These are phyloP conservation scores for Kalmusia sp. DNA, from an alignment of 2,329 filamentous ascomycete genomes.

Conservation along the genomic window DNA sequence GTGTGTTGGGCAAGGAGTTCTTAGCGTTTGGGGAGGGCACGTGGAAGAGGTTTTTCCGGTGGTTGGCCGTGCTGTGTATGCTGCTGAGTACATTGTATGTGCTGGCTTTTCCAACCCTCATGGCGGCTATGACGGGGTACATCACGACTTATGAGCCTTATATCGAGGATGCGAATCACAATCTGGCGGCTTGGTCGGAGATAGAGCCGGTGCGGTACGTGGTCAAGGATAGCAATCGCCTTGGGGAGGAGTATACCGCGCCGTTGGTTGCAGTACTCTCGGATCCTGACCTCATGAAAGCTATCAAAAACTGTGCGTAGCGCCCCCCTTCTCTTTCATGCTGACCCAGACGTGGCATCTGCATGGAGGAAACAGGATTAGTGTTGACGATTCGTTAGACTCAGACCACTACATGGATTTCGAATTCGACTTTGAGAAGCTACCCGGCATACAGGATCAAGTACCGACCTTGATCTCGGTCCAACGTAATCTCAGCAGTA, in stretches of 20 bases:
- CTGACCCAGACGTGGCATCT: no score
- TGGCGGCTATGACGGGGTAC: constrained; percentile 51
- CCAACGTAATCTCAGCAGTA: background rate
- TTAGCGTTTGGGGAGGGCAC: constrained; percentile 27
- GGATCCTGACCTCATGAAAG: constrained; percentile 18
- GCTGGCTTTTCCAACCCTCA: constrained; percentile 44
- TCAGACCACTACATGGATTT: background rate
- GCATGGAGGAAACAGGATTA: no score
- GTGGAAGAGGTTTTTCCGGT: constrained; percentile 40
- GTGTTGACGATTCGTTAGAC: background rate
- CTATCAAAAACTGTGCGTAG: constrained; percentile 21
- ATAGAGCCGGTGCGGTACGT: constrained; percentile 20
- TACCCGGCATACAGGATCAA: no score
- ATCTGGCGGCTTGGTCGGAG: constrained; percentile 34
- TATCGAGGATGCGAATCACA: constrained; percentile 28
- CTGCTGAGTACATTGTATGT: constrained; percentile 43
- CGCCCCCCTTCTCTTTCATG: background rate
- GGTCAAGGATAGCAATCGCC: constrained; percentile 24
- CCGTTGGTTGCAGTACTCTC: constrained; percentile 18
- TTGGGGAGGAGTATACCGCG: constrained; percentile 20
- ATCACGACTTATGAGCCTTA: constrained; percentile 39
- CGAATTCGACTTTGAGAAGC: no score
- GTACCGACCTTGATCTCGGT: background rate
- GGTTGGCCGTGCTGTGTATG: constrained; percentile 39
- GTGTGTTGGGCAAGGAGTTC: constrained; percentile 39